Base-by-base conservation (phyloP, 331 rosid species). In the Phaseolus coccineus region DNA sequence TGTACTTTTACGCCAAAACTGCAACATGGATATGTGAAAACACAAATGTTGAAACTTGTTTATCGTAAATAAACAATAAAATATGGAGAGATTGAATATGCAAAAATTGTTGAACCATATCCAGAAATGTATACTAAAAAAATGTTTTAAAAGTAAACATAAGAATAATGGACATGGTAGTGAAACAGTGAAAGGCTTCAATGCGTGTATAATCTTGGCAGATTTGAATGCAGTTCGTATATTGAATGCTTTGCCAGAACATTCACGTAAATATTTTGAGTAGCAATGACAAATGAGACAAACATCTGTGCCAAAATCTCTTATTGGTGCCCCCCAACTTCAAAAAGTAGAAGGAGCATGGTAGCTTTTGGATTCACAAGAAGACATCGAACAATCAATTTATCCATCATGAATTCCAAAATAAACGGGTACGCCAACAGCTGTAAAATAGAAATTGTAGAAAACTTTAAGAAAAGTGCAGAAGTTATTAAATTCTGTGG, bases 311-410 rank as follows among this genome's bases (percentile, higher is more conserved):
- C 58, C 65, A 65, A 62, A 64, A 71, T 71, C 70, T 77, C 69
- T 16, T 7, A 19, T n/a, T 55, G 31, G n/a, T 47, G 13, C 80
- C 35, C 22, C 53, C 44, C 65, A 25, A 8, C 77, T 37, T 42
- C 31, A 56, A 63, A 33, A 59, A 62, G 51, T 52, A 50, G 68
- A 58, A 73, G 30, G 22, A 31, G 75, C 28, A 7, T 48, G 42
- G 30, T 74, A 64, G 33, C 76, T 58, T 73, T 58, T 51, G 52
- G 30, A 72, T 77, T 81, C 81, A 77, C 81, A 35, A 78, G 77
- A 64, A 3, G 30, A 33, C 80, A 15, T 66, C 47, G 13, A 14
- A 65, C 16, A 28, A 57, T 33, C 74, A 61, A 69, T 35, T 39
- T 59, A 55, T 31, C 16, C 10, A 22, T 4, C 70, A 67, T 63